These are phyloP conservation scores for Triticum timopheevii DNA, from an alignment of 176 grass and related monocot genomes.

Conservation along the genomic window DNA sequence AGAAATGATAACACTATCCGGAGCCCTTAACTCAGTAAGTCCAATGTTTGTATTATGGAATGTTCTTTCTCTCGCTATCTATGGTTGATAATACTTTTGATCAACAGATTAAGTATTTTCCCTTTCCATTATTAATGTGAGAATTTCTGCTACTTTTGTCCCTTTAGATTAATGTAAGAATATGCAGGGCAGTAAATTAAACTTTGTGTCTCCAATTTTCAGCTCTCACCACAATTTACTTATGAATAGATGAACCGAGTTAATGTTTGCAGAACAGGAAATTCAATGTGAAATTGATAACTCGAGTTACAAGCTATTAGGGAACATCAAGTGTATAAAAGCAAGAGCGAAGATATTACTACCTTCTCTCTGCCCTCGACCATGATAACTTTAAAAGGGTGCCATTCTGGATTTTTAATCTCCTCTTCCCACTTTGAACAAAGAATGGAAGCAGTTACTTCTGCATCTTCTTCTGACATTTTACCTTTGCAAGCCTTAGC, in stretches of 20 bases:
- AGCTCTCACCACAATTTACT: neutral
- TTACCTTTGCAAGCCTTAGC: conserved; percentile 39
- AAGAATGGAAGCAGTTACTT: conserved; percentile 25
- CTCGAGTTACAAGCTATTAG: neutral
- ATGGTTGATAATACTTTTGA: neutral
- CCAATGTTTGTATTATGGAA: neutral
- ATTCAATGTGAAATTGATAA: neutral
- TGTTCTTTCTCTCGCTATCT: neutral
- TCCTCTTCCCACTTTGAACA: conserved; percentile 60
- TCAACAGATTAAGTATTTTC: neutral
- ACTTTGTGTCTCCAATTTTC: neutral
- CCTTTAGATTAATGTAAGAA: neutral
- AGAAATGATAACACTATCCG: neutral
- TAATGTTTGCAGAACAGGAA: neutral
- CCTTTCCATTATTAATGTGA: neutral
- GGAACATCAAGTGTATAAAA: neutral
- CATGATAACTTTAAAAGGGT: conserved; percentile 50
- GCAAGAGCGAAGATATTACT: neutral
- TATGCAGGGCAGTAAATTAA: neutral
- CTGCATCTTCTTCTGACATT: conserved; percentile 40
- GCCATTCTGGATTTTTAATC: conserved; percentile 54
- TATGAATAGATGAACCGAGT: neutral
- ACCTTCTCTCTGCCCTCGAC: conserved; percentile 43
- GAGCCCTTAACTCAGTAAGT: neutral
- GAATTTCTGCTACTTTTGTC: neutral